Base-by-base conservation (phyloP, 805 yeast species). In the Priceomyces haplophilus region DNA sequence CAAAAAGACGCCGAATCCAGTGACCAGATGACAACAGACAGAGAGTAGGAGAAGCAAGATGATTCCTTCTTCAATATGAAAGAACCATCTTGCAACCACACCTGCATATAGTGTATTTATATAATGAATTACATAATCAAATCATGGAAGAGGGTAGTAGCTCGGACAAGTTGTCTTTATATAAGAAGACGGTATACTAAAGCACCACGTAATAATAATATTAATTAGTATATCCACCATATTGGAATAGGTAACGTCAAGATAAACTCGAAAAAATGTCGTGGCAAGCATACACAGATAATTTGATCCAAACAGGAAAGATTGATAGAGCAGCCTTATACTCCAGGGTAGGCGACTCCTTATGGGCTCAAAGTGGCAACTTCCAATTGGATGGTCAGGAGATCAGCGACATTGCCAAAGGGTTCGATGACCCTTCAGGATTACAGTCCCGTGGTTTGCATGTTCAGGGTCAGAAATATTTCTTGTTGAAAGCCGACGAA, bases 331-430 rank as follows among this genome's bases (percentile, higher is more conserved):
- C 98, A 25, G 93, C 95, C 33, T 80, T 93, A 53, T 90, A 86
- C 68, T 90, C 97, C 7, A 84, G 86, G 53, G 96, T 95, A 11
- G 99, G 99, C 36, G 96, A 90, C 64, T 78, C 96, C 16, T 78
- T 82, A 41, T 93, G 99, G 99, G 98, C 98, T 17, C 79, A 82
- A 53, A 75, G 93, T 13, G 77, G 85, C 47, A 79, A 79, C 32
- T 79, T 88, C 50, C 64, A 62, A 56, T 76, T 90, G 53, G 75
- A 78, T 35, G 78, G 82, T 8, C 71, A 75, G 34, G 99, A 93
- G 69, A 80, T 90, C 52, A 54, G 72, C 37, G 86, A 76, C 55
- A 69, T 93, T 45, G 93, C 88, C 35, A 65, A 67, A 41, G 98
- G 97, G 15, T 93, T 82, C 60, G 82, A 79, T 54, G 84, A 88